Base-by-base conservation (phyloP, 116 monocot genomes). In the Iris pallida region DNA sequence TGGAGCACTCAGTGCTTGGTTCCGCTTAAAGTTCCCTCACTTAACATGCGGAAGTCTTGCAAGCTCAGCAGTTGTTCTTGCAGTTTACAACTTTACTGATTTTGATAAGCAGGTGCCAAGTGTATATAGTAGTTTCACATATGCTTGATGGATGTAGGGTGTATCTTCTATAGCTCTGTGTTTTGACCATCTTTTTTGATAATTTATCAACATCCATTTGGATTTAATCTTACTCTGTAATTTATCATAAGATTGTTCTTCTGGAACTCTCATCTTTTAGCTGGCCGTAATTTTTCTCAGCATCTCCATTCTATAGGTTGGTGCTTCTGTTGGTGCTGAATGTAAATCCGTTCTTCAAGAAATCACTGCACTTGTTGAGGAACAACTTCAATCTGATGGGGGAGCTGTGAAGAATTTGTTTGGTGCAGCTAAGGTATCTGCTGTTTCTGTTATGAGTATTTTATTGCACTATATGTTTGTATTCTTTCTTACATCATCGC, bases 1-100 rank as follows among this genome's bases (percentile, higher is more conserved):
- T 83, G 96, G 96, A 76, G 96, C 96, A 60, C 78, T 96, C 46
- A 96, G 96, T 83, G 96, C 96, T 5, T 96, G 96, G 96, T 96
- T 91, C 66, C 86, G 89, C 15, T 75, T 96, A 61, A 96, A 96
- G 76, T 96, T 96, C 59, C 96, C 96, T 64, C 96, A 96, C 80
- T 83, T 96, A 75, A 92, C 89, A 49, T 96, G 96, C 78, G 96
- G 96, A 19, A 96, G 92, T 76, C 89, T 96, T 76, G 96, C 96
- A 70, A 96, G 96, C 65, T 96, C 96, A 70, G 96, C 79, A 18
- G 96, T 96, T 76, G 91, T 96, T 75, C 89, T 81, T 79, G 82
- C 96, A 42, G 63, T 96, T 59, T 86, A 86, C 69, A 92, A 96
- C 72, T 96, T 86, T 75, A 91, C 85, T 49, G 83, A 92, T 20